Percentiles rank a stretch among this genome's conserved stretches.
These are phyloP conservation scores for Colletotrichum horii DNA, from an alignment of 2,329 filamentous ascomycete genomes.

Conservation along the genomic window DNA sequence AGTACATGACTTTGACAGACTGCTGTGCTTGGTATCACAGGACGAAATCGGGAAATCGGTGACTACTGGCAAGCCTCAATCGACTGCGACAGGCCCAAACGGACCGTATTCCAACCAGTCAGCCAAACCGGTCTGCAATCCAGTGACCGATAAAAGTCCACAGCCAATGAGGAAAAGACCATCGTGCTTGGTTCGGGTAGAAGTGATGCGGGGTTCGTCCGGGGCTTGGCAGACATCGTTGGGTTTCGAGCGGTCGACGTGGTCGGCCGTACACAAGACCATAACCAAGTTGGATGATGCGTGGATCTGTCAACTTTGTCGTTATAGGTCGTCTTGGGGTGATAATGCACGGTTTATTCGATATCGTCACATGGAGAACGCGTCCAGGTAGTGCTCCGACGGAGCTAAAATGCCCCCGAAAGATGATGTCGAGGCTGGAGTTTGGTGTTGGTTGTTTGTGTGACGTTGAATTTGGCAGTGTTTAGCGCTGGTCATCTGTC, in stretches of 20 bases:
- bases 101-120: neutral
- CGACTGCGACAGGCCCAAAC: neutral
- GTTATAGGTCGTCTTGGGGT: neutral
- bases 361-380: neutral
- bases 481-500: neutral
- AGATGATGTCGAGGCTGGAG: neutral
- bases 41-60: neutral
- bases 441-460: neutral
- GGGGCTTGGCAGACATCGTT: neutral
- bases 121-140: neutral
- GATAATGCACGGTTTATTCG: neutral
- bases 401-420: neutral
- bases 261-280: neutral
- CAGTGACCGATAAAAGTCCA: neutral
- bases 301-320: neutral
- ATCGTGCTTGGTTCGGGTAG: neutral
- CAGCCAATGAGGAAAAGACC: neutral
- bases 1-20: neutral
- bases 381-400: neutral
- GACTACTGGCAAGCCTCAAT: neutral
- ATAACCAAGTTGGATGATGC: neutral
- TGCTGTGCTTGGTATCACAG: neutral
- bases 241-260: neutral
- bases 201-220: neutral
- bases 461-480: constrained; percentile 9